Evolutionary conservation across 768 basidiomycete species (phyloP).

Genomic region (Boletus subcaerulescens): DNA sequence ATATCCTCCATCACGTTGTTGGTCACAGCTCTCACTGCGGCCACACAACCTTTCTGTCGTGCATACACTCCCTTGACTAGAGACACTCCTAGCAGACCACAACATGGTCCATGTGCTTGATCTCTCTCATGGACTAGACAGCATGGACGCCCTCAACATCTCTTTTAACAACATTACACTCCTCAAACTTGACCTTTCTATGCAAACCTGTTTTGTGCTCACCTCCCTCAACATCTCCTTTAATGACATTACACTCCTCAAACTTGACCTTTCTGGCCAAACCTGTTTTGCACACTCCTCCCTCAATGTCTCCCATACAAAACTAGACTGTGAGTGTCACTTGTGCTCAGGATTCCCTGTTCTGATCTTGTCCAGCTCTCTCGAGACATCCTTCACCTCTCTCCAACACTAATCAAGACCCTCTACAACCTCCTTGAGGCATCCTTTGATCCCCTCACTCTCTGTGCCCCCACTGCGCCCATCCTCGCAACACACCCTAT

Average conservation of each 20-base stretch:
- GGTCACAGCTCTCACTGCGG: too few species aligned
- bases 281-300: constrained; percentile 59
- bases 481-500: constrained; percentile 63
- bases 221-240: constrained; percentile 64
- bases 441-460: constrained; percentile 87
- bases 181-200: constrained; percentile 53
- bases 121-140: constrained; percentile 63
- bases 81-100: constrained; percentile 71
- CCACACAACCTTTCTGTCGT: constrained; percentile 55
- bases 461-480: constrained; percentile 76
- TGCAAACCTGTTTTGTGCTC: too few species aligned
- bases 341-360: not conserved
- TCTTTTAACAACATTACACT: constrained; percentile 89
- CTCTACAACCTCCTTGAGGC: constrained; percentile 90
- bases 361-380: constrained; percentile 54
- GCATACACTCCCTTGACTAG: constrained; percentile 65
- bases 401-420: constrained; percentile 66
- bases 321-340: constrained; percentile 63
- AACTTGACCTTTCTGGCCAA: constrained; percentile 49
- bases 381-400: constrained; percentile 78
- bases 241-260: constrained; percentile 86
- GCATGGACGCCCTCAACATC: constrained; percentile 61
- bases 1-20: too few species aligned
- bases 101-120: constrained; percentile 82
- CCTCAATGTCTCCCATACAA: constrained; percentile 84